phyloP scores from a whole-genome alignment of 2,329 filamentous ascomycete species.

The Sporothrix luriei region DNA sequence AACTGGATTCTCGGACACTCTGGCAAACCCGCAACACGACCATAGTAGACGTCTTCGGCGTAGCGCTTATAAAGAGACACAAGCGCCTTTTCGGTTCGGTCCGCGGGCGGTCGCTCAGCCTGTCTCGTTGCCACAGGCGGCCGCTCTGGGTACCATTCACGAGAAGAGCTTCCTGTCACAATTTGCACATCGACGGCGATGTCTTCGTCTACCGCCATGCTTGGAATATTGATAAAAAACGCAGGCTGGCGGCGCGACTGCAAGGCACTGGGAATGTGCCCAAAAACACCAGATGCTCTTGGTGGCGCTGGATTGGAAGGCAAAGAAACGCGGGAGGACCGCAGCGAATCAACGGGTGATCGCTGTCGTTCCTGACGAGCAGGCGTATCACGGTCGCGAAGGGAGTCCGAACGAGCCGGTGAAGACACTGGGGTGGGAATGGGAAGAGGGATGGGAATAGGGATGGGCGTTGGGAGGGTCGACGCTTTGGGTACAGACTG shows the following conservation, averaged over 20 bases:
- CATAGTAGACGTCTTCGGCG: slow-evolving; percentile 55
- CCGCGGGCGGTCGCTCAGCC: background rate
- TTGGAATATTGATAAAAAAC: slow-evolving; percentile 29
- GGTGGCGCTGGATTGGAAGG: slow-evolving; percentile 27
- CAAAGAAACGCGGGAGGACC: slow-evolving; percentile 18
- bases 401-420: background rate
- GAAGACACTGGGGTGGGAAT: slow-evolving; percentile 26
- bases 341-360: slow-evolving; percentile 29
- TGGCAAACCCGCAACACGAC: slow-evolving; percentile 56
- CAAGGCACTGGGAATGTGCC: background rate
- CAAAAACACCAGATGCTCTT: slow-evolving; percentile 29
- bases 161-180: background rate
- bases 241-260: slow-evolving; percentile 27
- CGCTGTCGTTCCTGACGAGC: slow-evolving; percentile 26
- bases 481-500: slow-evolving; percentile 21
- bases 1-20: slow-evolving; percentile 69
- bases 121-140: slow-evolving; percentile 25
- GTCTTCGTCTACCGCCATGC: background rate
- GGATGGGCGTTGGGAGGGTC: slow-evolving; percentile 27
- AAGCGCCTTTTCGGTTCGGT: slow-evolving; percentile 39
- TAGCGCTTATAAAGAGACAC: slow-evolving; percentile 51
- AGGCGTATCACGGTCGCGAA: slow-evolving; percentile 21
- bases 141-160: slow-evolving; percentile 34
- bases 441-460: slow-evolving; percentile 28
- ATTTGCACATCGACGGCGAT: background rate